A percentile compares a stretch with the other conserved stretches of the same genome.
phyloP scores from a whole-genome alignment of 106 monocot genomes.

The Phalaenopsis aphrodite region DNA sequence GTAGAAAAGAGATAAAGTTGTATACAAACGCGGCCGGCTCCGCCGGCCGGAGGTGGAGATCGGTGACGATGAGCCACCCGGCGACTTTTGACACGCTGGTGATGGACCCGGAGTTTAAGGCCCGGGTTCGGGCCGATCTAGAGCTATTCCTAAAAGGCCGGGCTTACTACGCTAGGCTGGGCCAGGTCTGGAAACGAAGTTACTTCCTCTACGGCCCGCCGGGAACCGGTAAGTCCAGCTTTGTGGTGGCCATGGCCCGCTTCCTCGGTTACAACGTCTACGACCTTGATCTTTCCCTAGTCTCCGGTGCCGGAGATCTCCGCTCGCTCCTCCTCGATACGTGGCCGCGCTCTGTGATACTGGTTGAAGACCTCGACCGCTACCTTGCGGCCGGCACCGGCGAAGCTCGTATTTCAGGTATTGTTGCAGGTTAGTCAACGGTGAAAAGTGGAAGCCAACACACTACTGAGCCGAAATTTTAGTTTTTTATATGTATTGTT shows the following conservation, averaged over 20 bases:
- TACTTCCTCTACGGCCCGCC: slow-evolving; percentile 66
- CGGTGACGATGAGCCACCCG: slow-evolving; percentile 48
- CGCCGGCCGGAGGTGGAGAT: slow-evolving; percentile 18
- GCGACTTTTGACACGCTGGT: slow-evolving; percentile 52
- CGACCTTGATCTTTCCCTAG: slow-evolving; percentile 48
- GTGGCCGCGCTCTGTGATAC: slow-evolving; percentile 50
- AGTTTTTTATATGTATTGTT: too few species aligned
- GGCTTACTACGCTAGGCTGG: slow-evolving; percentile 51
- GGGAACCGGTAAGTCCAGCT: slow-evolving; percentile 70
- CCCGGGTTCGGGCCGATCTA: slow-evolving; percentile 37
- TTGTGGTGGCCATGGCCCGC: slow-evolving; percentile 63
- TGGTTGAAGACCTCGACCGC: slow-evolving; percentile 60
- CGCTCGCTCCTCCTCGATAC: slow-evolving; percentile 39
- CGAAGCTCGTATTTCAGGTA: neutral
- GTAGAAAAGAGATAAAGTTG: slow-evolving; percentile 29
- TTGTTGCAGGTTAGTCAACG: too few species aligned
- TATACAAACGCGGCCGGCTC: slow-evolving; percentile 16
- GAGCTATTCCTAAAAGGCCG: slow-evolving; percentile 46
- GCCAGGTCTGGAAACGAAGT: slow-evolving; percentile 62
- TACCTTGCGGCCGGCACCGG: slow-evolving; percentile 16
- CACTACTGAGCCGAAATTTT: too few species aligned
- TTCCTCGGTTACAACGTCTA: slow-evolving; percentile 63
- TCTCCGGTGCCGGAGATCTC: slow-evolving; percentile 16
- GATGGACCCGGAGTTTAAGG: slow-evolving; percentile 53
- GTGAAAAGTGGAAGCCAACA: too few species aligned